Percentiles rank a stretch among this genome's conserved stretches.
These are phyloP conservation scores for Colletotrichum paranaense DNA, from an alignment of 2,329 filamentous ascomycete genomes.

Conservation along the genomic window DNA sequence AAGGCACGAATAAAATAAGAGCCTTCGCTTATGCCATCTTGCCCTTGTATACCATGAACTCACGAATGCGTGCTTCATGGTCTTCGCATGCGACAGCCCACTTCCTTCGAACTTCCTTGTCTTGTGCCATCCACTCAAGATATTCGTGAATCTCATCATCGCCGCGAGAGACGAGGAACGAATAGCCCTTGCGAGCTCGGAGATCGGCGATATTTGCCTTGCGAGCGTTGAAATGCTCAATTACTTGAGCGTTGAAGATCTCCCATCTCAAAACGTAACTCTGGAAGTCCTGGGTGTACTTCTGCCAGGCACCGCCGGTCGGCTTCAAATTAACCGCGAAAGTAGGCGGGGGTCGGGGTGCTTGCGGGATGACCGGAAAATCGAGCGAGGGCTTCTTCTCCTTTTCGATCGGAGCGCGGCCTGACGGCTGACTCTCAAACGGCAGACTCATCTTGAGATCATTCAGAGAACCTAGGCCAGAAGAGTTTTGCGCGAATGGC, in stretches of 20 bases:
- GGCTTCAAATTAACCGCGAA: constrained; percentile 58
- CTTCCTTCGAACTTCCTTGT: constrained; percentile 69
- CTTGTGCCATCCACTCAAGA: constrained; percentile 69
- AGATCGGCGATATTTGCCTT: constrained; percentile 54
- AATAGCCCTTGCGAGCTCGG: constrained; percentile 54
- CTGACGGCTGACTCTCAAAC: constrained; percentile 64
- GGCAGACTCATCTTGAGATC: constrained; percentile 68
- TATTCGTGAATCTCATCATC: constrained; percentile 67
- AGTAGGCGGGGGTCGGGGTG: constrained; percentile 59
- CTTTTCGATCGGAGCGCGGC: constrained; percentile 49
- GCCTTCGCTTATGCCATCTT: constrained; percentile 51
- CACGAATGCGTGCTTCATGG: constrained; percentile 69
- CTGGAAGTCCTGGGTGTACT: constrained; percentile 65
- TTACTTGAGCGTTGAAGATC: constrained; percentile 57
- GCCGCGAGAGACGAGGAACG: constrained; percentile 56
- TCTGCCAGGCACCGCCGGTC: constrained; percentile 55
- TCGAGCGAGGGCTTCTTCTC: constrained; percentile 50
- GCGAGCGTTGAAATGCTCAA: constrained; percentile 66
- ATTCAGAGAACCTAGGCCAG: constrained; percentile 63
- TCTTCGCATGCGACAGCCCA: constrained; percentile 70
- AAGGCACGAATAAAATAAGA: background rate
- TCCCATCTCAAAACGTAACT: constrained; percentile 62
- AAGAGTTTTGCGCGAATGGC: constrained; percentile 59
- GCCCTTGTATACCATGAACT: constrained; percentile 63
- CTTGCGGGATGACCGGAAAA: constrained; percentile 61